phyloP scores from a whole-genome alignment of 2,329 filamentous ascomycete genomes.

The Neofusicoccum sp. region DNA sequence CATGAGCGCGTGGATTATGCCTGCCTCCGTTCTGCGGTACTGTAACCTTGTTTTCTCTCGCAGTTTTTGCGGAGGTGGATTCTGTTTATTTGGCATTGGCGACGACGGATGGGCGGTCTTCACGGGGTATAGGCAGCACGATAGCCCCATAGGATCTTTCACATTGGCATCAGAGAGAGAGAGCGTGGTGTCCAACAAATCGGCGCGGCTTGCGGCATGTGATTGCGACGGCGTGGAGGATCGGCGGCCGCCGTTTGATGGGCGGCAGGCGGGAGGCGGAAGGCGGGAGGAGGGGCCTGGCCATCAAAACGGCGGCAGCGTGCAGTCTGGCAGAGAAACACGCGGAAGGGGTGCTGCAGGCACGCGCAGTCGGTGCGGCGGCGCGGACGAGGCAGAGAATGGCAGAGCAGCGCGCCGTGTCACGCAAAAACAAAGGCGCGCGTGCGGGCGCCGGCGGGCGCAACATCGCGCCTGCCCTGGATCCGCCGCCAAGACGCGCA shows the following conservation, averaged over 20 bases:
- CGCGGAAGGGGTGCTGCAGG: background rate
- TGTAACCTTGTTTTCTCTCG: background rate
- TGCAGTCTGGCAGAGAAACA: background rate
- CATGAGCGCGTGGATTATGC: background rate
- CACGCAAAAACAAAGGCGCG: background rate
- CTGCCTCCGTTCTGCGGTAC: background rate
- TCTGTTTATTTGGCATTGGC: conserved; percentile 6
- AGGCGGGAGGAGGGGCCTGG: conserved; percentile 1
- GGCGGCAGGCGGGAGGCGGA: background rate
- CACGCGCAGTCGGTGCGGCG: background rate
- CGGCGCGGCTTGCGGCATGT: background rate
- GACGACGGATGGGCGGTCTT: background rate
- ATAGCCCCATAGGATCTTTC: background rate
- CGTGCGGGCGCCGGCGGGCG: background rate
- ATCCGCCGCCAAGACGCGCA: background rate
- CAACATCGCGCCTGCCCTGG: background rate
- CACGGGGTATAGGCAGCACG: conserved; percentile 4
- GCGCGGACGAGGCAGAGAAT: too few relatives aligned
- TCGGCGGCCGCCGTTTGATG: conserved; percentile 6
- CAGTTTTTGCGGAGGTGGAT: background rate
- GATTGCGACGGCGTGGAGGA: background rate
- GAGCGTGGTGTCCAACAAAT: background rate
- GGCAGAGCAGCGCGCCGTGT: background rate
- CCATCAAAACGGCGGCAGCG: background rate
- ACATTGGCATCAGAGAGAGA: background rate